Conservation (phyloP, 305 asterid species). For the Fraxinus floribunda region DNA sequence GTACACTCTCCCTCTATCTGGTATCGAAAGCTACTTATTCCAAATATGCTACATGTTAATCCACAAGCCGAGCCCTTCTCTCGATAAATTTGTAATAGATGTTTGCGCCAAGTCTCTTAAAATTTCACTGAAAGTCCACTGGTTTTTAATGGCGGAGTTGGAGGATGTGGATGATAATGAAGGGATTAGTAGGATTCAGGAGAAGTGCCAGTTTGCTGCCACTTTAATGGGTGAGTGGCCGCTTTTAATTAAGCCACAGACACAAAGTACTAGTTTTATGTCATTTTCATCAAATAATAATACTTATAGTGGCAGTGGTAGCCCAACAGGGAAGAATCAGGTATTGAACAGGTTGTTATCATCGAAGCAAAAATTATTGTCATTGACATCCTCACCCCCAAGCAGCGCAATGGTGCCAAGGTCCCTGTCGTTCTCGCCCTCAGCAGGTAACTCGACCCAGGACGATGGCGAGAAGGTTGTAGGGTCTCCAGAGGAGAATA, state of each 20-base stretch:
- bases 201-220: slow-evolving; percentile 90
- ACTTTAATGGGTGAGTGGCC: slow-evolving; percentile 95
- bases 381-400: slow-evolving; percentile 74
- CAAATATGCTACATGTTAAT: slow-evolving; percentile 86
- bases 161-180: slow-evolving; percentile 89
- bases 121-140: slow-evolving; percentile 79
- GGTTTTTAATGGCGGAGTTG: slow-evolving; percentile 92
- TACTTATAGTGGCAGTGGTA: slow-evolving; percentile 31
- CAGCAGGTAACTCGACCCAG: slow-evolving; percentile 48
- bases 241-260: slow-evolving; percentile 64
- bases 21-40: slow-evolving; percentile 83
- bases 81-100: slow-evolving; percentile 85
- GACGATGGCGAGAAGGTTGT: slow-evolving; percentile 51
- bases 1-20: slow-evolving; percentile 82
- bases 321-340: slow-evolving; percentile 68
- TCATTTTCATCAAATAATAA: slow-evolving; percentile 26
- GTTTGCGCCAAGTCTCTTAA: slow-evolving; percentile 71
- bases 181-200: slow-evolving; percentile 88
- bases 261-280: slow-evolving; percentile 38
- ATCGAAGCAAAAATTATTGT: slow-evolving; percentile 72
- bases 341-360: slow-evolving; percentile 72
- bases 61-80: slow-evolving; percentile 91
- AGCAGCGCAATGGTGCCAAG: slow-evolving; percentile 37
- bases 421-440: slow-evolving; percentile 54
- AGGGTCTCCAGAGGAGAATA: slow-evolving; percentile 63